Percentiles rank a stretch among this genome's conserved stretches.
These are phyloP conservation scores for Pseudozyma flocculosa DNA, from an alignment of 1,284 basidiomycete genomes.

Conservation along the genomic window DNA sequence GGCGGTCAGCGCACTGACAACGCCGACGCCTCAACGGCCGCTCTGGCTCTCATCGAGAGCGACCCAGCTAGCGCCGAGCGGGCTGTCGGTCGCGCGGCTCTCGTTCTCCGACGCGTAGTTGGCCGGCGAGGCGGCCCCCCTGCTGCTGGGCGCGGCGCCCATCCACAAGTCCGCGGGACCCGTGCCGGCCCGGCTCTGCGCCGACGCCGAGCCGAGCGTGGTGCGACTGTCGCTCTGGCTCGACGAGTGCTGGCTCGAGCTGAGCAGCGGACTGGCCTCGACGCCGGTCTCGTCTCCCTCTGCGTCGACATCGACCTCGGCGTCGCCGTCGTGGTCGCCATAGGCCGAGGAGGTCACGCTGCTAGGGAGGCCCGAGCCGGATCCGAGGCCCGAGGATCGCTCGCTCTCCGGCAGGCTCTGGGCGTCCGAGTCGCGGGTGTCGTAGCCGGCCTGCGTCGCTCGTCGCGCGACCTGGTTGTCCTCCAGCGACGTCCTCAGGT, in stretches of 20 bases:
- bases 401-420: constrained; percentile 31
- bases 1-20: no score
- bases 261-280: constrained; percentile 27
- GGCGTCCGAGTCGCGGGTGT: constrained; percentile 31
- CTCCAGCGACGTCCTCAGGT: constrained; percentile 30
- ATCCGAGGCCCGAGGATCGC: constrained; percentile 15
- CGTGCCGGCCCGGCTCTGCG: no score
- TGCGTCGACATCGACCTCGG: constrained; percentile 10
- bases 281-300: neutral
- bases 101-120: constrained; percentile 17
- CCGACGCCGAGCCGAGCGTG: no score
- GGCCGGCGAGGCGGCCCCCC: constrained; percentile 11
- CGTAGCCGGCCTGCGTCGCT: constrained; percentile 4
- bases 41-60: constrained; percentile 25
- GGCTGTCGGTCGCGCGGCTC: constrained; percentile 17
- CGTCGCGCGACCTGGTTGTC: constrained; percentile 3
- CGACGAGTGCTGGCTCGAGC: constrained; percentile 3
- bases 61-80: constrained; percentile 35
- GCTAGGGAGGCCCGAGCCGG: constrained; percentile 34
- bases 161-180: constrained; percentile 17
- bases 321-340: constrained; percentile 31
- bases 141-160: constrained; percentile 15
- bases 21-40: no score
- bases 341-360: constrained; percentile 39
- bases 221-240: neutral